A percentile compares a stretch with the other conserved stretches of the same genome.
phyloP scores from a whole-genome alignment of 1,284 basidiomycete genomes.

The Ustilago nuda region DNA sequence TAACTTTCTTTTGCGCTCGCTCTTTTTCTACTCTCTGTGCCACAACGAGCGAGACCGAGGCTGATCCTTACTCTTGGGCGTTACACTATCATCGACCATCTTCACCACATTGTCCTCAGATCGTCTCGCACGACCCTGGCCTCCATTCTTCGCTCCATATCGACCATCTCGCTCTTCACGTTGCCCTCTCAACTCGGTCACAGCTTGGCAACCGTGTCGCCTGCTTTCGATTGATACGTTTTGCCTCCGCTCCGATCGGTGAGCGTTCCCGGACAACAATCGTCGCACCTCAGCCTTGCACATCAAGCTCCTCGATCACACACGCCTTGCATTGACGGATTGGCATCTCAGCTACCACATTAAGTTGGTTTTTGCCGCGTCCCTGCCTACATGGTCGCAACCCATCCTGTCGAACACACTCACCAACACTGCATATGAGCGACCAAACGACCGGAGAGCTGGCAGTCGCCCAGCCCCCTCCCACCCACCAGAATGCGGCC shows the following conservation, averaged over 20 bases:
- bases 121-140: conserved; percentile 17
- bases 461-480: conserved; percentile 34
- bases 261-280: neutral
- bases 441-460: conserved; percentile 34
- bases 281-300: neutral
- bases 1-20: conserved; percentile 1
- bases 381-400: conserved; percentile 14
- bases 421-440: conserved; percentile 30
- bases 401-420: neutral
- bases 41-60: neutral
- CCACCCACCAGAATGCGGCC: conserved; percentile 14
- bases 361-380: neutral
- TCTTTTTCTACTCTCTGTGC: neutral
- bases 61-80: neutral
- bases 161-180: neutral
- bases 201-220: neutral
- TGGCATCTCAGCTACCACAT: neutral
- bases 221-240: neutral
- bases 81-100: neutral
- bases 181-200: neutral
- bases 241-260: neutral
- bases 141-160: neutral
- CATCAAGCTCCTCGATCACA: neutral
- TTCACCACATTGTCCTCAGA: conserved; percentile 12
- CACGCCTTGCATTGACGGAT: neutral